Evolutionary conservation across 176 grass and related monocot genomes (phyloP).

Genomic region (Carex scoparia): DNA sequence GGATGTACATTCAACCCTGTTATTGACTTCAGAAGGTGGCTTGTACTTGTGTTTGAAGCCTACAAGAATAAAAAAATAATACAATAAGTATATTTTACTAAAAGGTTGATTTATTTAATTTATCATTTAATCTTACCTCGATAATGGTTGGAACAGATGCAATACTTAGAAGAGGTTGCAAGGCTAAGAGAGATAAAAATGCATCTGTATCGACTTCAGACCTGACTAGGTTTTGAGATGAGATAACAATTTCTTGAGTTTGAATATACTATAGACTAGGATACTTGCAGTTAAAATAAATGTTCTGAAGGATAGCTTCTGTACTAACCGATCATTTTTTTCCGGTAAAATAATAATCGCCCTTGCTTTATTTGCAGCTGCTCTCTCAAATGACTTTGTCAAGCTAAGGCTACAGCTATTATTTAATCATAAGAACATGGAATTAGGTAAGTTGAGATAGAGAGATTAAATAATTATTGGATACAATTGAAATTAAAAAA

Average conservation of each 20-base stretch:
- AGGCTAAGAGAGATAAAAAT: slow-evolving; percentile 85
- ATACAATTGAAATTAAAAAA: not conserved
- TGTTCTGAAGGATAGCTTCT: slow-evolving; percentile 1
- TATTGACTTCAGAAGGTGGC: slow-evolving; percentile 92
- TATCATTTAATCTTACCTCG: slow-evolving; percentile 57
- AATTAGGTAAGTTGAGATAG: slow-evolving; percentile 24
- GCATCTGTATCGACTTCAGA: slow-evolving; percentile 99
- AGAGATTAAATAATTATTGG: slow-evolving; percentile 23
- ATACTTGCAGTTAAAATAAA: slow-evolving; percentile 14
- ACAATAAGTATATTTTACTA: slow-evolving; percentile 26
- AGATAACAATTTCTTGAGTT: slow-evolving; percentile 2
- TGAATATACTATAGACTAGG: slow-evolving; percentile 22
- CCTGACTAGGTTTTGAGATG: slow-evolving; percentile 55
- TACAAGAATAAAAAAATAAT: slow-evolving; percentile 53
- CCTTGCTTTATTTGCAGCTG: slow-evolving; percentile 86
- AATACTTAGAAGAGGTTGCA: slow-evolving; percentile 73
- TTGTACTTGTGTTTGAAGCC: slow-evolving; percentile 73
- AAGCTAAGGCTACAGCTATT: slow-evolving; percentile 83
- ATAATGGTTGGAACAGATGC: slow-evolving; percentile 74
- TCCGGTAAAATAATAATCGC: slow-evolving; percentile 76
- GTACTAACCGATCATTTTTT: slow-evolving; percentile 68
- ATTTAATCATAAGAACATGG: slow-evolving; percentile 25
- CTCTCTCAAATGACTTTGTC: slow-evolving; percentile 97
- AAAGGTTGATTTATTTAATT: slow-evolving; percentile 17
- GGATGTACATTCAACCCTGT: slow-evolving; percentile 86